Conservation (phyloP, 257 asterid genomes). For the Nyctanthes arbortristis region DNA sequence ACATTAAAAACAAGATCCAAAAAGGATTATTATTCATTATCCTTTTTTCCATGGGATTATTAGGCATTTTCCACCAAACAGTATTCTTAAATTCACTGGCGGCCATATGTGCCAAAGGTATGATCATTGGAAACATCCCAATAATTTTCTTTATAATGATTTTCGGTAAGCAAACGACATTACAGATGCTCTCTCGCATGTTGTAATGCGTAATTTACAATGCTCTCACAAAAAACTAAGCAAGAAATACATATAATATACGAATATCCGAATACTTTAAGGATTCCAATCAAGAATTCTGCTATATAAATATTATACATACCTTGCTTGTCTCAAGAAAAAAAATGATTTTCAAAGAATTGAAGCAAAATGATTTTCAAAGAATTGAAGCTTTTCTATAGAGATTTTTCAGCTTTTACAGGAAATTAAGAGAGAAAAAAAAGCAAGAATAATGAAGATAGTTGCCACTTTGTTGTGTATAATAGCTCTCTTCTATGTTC, state of each 20-base stretch:
- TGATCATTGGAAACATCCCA: constrained; percentile 10
- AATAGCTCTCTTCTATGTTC: constrained; percentile 20
- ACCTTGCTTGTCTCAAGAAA: constrained; percentile 8
- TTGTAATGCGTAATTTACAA: constrained; percentile 29
- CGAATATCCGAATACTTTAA: constrained; percentile 34
- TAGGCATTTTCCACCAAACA: no score
- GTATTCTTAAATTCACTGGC: no score
- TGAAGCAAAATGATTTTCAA: constrained; percentile 19
- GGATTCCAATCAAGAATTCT: constrained; percentile 30
- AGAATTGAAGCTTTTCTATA: constrained; percentile 8
- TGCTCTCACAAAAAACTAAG: constrained; percentile 38
- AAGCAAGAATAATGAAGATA: constrained; percentile 17
- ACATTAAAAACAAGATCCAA: no score
- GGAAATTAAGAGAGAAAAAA: constrained; percentile 25
- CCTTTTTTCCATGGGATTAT: no score
- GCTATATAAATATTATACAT: constrained; percentile 35
- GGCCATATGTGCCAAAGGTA: neutral
- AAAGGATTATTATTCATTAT: no score
- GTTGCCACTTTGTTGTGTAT: constrained; percentile 13
- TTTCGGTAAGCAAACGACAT: constrained; percentile 21
- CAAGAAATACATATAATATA: constrained; percentile 9
- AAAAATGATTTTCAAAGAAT: constrained; percentile 14
- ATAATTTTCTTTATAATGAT: neutral
- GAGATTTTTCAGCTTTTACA: neutral
- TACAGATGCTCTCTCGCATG: constrained; percentile 20